Percentiles rank a stretch among this genome's conserved stretches.
Evolutionary conservation across 169 alveolate genomes (phyloP).

Genomic region (Theileria annulata): DNA sequence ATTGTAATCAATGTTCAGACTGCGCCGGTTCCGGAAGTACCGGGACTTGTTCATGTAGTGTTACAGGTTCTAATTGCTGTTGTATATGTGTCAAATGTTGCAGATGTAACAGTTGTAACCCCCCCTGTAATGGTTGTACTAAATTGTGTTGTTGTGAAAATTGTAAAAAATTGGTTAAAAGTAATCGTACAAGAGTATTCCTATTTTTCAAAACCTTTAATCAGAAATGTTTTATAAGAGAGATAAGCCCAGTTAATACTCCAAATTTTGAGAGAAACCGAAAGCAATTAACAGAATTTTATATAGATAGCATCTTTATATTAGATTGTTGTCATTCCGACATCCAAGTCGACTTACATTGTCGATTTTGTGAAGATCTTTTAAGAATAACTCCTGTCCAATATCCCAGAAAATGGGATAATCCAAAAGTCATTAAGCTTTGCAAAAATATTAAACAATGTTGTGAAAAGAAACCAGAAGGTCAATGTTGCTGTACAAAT

Average conservation of each 20-base stretch:
- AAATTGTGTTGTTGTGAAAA: not conserved
- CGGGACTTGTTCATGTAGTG: not conserved
- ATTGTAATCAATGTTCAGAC: not conserved
- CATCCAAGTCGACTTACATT: not conserved
- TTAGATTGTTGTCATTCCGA: constrained; percentile 22
- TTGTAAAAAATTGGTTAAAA: not conserved
- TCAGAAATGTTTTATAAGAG: not conserved
- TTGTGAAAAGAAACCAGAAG: not conserved
- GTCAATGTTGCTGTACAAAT: too few relatives aligned
- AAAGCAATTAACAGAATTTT: not conserved
- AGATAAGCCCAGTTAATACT: not conserved
- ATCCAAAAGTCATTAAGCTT: not conserved
- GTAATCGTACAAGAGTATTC: constrained; percentile 1
- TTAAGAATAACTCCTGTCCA: constrained; percentile 18
- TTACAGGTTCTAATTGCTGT: not conserved
- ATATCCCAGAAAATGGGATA: not conserved
- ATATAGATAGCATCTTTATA: not conserved
- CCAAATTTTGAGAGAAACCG: not conserved
- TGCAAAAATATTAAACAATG: not conserved
- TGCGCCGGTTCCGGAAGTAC: not conserved
- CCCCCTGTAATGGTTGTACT: not conserved
- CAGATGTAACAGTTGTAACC: not conserved
- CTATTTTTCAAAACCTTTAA: not conserved
- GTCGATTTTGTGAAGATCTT: too few relatives aligned
- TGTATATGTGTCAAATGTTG: constrained; percentile 1